These are phyloP conservation scores for Claviceps monticola DNA, from an alignment of 2,329 filamentous ascomycete genomes.

Conservation along the genomic window DNA sequence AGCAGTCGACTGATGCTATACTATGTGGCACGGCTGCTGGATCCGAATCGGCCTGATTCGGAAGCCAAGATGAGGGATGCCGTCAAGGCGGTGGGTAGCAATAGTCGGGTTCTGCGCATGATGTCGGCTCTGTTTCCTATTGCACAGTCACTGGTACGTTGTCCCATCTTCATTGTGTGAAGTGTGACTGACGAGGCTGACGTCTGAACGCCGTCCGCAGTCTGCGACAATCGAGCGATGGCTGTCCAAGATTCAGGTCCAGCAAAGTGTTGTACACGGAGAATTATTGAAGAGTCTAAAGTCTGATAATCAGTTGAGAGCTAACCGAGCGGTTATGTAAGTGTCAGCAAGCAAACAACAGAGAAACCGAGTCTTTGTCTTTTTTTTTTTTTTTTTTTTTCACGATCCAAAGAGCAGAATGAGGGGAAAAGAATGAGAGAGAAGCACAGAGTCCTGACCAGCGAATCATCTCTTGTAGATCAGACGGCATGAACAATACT, in stretches of 20 bases:
- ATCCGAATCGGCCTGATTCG: constrained; percentile 21
- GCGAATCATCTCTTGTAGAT: constrained; percentile 1
- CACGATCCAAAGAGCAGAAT: too few species aligned
- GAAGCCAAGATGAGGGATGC: constrained; percentile 23
- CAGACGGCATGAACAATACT: constrained; percentile 7
- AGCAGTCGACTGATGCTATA: constrained; percentile 34
- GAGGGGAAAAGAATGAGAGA: background rate
- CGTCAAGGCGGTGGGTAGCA: constrained; percentile 26
- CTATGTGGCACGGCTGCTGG: constrained; percentile 29
- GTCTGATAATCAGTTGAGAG: constrained; percentile 11
- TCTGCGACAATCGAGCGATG: constrained; percentile 25
- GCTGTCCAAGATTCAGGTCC: constrained; percentile 25
- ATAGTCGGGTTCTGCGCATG: constrained; percentile 21
- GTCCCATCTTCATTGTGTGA: background rate
- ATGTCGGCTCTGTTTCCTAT: constrained; percentile 26
- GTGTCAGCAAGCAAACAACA: background rate
- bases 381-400: too few species aligned
- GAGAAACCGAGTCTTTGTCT: background rate
- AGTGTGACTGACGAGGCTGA: background rate
- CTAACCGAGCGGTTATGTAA: constrained; percentile 10
- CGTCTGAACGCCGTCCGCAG: constrained; percentile 8
- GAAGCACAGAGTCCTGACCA: background rate
- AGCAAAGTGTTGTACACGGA: constrained; percentile 14
- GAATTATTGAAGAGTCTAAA: constrained; percentile 10
- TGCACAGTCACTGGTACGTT: constrained; percentile 23